Evolutionary conservation across 2,329 filamentous ascomycete species (phyloP).

Genomic region (Nemania abortiva): DNA sequence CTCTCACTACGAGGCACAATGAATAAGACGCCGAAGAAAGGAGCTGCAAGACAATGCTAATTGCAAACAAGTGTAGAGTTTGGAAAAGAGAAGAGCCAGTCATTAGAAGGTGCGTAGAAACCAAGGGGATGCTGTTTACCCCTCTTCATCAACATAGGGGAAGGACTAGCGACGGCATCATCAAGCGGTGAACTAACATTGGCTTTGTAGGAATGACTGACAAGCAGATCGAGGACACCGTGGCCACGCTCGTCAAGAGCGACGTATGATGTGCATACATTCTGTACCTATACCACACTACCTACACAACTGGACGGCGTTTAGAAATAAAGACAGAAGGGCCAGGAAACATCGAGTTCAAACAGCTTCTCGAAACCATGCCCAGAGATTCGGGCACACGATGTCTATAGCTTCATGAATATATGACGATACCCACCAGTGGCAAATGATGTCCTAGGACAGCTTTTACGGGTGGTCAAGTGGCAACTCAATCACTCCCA

Average conservation of each 20-base stretch:
- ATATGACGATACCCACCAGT: not conserved
- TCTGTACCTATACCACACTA: constrained; percentile 22
- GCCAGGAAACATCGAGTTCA: not conserved
- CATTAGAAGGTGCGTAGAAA: constrained; percentile 61
- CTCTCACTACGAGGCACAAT: not conserved
- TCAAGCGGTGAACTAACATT: not conserved
- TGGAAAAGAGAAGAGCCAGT: constrained; percentile 68
- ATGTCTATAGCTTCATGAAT: not conserved
- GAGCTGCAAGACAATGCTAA: constrained; percentile 38
- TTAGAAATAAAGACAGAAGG: constrained; percentile 6
- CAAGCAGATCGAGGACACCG: constrained; percentile 71
- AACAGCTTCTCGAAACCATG: not conserved
- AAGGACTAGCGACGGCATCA: not conserved
- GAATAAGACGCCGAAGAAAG: not conserved
- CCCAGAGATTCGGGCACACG: not conserved
- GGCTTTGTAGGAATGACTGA: constrained; percentile 62
- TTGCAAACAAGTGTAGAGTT: constrained; percentile 56
- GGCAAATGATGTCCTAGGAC: too few species aligned
- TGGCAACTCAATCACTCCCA: too few species aligned
- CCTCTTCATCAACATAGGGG: not conserved
- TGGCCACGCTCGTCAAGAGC: constrained; percentile 66
- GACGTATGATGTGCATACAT: constrained; percentile 46
- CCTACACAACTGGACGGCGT: constrained; percentile 20
- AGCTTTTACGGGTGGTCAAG: too few species aligned
- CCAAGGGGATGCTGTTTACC: not conserved